A percentile compares a stretch with the other conserved stretches of the same genome.
Conservation (phyloP, 2,329 filamentous ascomycete species). For the Apiospora aurea region DNA sequence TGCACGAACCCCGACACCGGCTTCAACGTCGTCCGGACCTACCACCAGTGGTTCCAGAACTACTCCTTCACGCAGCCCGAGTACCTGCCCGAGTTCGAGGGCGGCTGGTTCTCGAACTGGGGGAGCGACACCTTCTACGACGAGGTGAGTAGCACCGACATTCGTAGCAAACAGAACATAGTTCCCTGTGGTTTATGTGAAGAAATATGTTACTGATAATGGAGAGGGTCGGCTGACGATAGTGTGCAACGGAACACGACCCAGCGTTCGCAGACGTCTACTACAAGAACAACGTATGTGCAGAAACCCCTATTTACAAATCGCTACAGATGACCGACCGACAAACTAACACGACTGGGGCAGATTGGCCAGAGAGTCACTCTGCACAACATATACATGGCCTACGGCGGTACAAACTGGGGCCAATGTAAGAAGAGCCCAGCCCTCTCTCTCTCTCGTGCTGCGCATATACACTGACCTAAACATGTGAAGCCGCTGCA, state of each 20-base stretch:
- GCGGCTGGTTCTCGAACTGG: conserved; percentile 62
- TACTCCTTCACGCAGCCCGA: conserved; percentile 61
- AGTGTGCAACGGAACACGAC: conserved; percentile 35
- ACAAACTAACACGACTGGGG: too few species aligned
- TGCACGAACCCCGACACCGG: conserved; percentile 57
- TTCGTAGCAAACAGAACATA: too few species aligned
- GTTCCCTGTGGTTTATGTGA: too few species aligned
- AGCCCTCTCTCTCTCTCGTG: not conserved
- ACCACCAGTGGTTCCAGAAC: conserved; percentile 64
- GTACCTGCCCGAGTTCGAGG: conserved; percentile 61
- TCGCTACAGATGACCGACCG: too few species aligned
- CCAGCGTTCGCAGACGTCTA: conserved; percentile 60
- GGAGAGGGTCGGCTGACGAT: not conserved
- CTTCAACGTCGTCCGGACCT: conserved; percentile 58
- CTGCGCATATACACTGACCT: conserved; percentile 22
- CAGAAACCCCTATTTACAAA: too few species aligned
- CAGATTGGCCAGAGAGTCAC: conserved; percentile 56
- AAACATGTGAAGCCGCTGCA: conserved; percentile 42
- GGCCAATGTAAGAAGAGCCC: conserved; percentile 48
- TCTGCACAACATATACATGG: conserved; percentile 59
- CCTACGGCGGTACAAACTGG: conserved; percentile 64
- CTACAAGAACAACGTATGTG: conserved; percentile 61
- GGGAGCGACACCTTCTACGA: conserved; percentile 58
- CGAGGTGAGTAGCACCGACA: conserved; percentile 33
- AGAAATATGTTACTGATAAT: not conserved